Conservation (phyloP, 257 asterid genomes). For the Solanum chiquidenum region DNA sequence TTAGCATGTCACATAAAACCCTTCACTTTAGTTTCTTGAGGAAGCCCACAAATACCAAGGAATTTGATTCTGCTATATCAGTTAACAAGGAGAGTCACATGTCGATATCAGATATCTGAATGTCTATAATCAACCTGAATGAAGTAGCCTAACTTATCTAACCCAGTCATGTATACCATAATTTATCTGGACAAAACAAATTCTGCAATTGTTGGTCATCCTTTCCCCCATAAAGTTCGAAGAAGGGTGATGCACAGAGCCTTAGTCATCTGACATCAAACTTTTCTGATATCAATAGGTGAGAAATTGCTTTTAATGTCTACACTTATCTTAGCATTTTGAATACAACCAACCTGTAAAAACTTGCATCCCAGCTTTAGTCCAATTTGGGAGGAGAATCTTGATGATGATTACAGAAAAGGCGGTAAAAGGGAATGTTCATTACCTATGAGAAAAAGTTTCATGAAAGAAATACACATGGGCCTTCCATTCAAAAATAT, state of each 20-base stretch:
- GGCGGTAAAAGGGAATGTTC: neutral
- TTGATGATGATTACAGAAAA: neutral
- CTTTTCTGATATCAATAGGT: neutral
- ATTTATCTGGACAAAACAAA: neutral
- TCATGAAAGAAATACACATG: neutral
- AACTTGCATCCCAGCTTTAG: neutral
- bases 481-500: constrained; percentile 21
- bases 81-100: neutral
- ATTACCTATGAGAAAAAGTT: neutral
- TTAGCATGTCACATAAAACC: neutral
- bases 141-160: neutral
- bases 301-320: neutral
- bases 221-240: neutral
- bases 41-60: neutral
- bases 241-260: neutral
- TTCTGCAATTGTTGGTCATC: neutral
- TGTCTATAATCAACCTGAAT: neutral
- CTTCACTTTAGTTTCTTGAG: neutral
- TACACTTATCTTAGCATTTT: neutral
- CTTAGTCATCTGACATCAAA: neutral
- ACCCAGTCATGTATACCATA: neutral
- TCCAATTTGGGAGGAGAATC: neutral
- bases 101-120: neutral
- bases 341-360: neutral
- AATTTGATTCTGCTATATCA: neutral